These are phyloP conservation scores for Tulasnella sp. DNA, from an alignment of 768 basidiomycete species.

Conservation along the genomic window DNA sequence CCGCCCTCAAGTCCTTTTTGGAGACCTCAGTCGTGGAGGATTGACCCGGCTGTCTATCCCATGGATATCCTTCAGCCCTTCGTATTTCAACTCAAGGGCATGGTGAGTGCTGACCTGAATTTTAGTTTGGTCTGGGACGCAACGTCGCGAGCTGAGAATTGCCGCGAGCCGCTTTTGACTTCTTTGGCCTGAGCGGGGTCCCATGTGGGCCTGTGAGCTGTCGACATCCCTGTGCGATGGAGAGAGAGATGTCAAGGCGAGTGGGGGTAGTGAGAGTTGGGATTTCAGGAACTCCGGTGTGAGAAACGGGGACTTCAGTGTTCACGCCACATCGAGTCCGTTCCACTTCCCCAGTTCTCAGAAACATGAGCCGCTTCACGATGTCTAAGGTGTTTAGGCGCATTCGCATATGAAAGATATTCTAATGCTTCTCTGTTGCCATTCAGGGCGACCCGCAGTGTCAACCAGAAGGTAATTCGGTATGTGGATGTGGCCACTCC, in stretches of 20 bases:
- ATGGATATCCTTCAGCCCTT: neutral
- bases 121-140: conserved; percentile 95
- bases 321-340: too few species aligned
- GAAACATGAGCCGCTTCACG: too few species aligned
- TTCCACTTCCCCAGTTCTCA: too few species aligned
- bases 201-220: conserved; percentile 93
- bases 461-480: conserved; percentile 22
- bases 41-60: conserved; percentile 78
- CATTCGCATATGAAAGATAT: neutral
- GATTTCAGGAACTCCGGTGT: too few species aligned
- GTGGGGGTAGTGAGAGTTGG: neutral
- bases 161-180: conserved; percentile 81
- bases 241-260: neutral
- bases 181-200: conserved; percentile 90
- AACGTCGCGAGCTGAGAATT: conserved; percentile 88
- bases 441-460: conserved; percentile 19
- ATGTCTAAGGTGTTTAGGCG: neutral
- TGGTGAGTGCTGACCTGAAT: conserved; percentile 55
- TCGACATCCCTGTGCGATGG: conserved; percentile 45
- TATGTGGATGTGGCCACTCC: neutral
- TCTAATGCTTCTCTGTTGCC: neutral
- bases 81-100: neutral
- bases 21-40: conserved; percentile 65
- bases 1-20: conserved; percentile 67
- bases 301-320: neutral